These are phyloP conservation scores for Solanum peruvianum DNA, from an alignment of 257 asterid genomes.

Conservation along the genomic window DNA sequence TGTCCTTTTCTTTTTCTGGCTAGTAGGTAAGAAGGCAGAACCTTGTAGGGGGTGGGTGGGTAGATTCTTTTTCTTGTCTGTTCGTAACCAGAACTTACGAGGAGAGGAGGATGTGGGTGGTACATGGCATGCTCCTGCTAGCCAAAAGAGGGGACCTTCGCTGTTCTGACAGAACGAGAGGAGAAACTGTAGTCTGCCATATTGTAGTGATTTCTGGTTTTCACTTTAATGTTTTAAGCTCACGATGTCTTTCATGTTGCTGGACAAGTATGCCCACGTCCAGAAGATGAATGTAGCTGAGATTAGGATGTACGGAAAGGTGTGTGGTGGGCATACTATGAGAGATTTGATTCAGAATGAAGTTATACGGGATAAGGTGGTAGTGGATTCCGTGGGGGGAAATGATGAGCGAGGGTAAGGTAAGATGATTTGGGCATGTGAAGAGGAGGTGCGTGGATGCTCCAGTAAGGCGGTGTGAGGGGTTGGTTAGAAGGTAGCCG, in stretches of 20 bases:
- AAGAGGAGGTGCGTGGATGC: not conserved
- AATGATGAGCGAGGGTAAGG: not conserved
- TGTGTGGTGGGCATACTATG: not conserved
- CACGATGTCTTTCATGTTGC: constrained; percentile 10
- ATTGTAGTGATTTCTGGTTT: not conserved
- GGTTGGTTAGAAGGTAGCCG: not conserved
- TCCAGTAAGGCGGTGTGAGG: not conserved
- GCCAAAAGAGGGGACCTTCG: not conserved
- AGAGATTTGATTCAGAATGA: not conserved
- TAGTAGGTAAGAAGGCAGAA: not conserved
- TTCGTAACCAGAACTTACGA: not conserved
- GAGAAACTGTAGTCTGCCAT: not conserved
- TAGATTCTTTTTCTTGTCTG: not conserved
- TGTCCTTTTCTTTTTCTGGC: not conserved
- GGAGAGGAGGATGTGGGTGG: not conserved
- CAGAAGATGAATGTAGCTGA: not conserved
- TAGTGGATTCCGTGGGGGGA: not conserved
- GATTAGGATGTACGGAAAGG: not conserved
- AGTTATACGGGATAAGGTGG: not conserved
- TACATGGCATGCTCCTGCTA: not conserved
- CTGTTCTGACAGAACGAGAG: not conserved
- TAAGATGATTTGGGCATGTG: not conserved
- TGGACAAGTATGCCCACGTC: not conserved
- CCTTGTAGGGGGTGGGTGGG: not conserved
- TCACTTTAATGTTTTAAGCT: not conserved